Conservation (phyloP, 306 rosid species). For the Mimosa pudica region DNA sequence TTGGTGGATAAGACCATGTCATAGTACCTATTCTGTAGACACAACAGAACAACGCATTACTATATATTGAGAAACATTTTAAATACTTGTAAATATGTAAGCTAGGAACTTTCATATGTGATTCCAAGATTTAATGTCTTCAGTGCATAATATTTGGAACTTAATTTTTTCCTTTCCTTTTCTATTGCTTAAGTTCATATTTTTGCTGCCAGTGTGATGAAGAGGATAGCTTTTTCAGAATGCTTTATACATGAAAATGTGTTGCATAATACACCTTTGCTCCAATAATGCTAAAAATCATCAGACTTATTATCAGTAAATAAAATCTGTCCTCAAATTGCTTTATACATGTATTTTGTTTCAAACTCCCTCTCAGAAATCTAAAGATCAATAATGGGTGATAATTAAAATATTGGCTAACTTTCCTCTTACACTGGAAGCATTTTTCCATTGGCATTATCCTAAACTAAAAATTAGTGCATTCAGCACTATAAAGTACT, state of each 20-base stretch:
- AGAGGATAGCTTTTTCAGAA: background rate
- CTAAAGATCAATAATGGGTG: background rate
- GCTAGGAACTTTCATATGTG: slow-evolving; percentile 23
- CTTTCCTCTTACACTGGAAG: background rate
- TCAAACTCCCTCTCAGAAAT: background rate
- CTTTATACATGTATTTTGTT: background rate
- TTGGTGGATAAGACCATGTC: slow-evolving; percentile 91
- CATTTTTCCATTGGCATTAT: too few relatives aligned
- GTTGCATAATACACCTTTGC: background rate
- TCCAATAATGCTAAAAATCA: background rate
- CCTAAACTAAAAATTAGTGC: too few relatives aligned
- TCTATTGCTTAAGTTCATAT: background rate
- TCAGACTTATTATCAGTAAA: slow-evolving; percentile 7
- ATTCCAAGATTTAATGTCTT: slow-evolving; percentile 17
- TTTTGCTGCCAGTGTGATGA: background rate
- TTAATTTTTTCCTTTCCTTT: background rate
- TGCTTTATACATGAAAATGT: background rate
- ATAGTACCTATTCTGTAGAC: slow-evolving; percentile 78
- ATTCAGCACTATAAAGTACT: too few relatives aligned
- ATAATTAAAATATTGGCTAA: background rate
- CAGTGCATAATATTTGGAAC: background rate
- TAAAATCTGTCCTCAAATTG: slow-evolving; percentile 23
- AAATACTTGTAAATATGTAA: background rate
- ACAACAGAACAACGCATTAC: slow-evolving; percentile 33
- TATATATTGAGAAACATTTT: background rate